Evolutionary conservation across 2,329 filamentous ascomycete species (phyloP), one percentile per base, ranked within the genome.

Genomic region (Colletotrichum gloeosporioides): DNA sequence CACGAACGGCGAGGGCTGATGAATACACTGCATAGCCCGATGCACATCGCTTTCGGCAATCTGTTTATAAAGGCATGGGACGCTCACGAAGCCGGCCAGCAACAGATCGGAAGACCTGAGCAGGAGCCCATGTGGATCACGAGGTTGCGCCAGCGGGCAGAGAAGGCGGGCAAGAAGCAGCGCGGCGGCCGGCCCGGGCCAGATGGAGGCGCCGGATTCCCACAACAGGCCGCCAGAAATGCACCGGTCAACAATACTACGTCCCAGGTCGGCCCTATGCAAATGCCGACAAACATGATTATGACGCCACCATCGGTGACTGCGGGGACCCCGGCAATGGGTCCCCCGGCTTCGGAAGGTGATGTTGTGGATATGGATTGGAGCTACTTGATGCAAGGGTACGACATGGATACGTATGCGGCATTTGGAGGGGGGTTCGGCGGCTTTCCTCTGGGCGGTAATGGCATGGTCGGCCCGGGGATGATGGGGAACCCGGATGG

Each of bases 41-140:
- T 92, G 84, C 90, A 92, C 79, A 83, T 89, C 34, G 89, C 89
- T 1, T 92, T 94, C 77, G 89, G 89, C 2, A 85, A 86, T 25
- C 86, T 90, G 22, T 90, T 94, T 55, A 83, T 93, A 73, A 92
- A 92, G 79, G 91, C 92, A 0, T 94, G 92, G 92, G 88, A 90
- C 59, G 90, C 89, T 4, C 88, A 89, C 71, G 89, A 89, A 78
- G 84, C 87, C 3, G 88, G 88, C 15, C 86, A 89, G 77, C 77
- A 83, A 6, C 85, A 86, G 67, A 82, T 85, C 8, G 90, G 90
- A 1, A 86, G 85, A 34, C 81, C 85, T 3, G 76, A 88, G 4
- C 79, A 83, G 18, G 84, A 85, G 15, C 90, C 90, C 4, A 83
- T 81, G 61, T 88, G 91, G 77, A 88, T 92, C 70, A 83, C 81